phyloP scores from a whole-genome alignment of 169 alveolate genomes.

The Eimeria acervulina region DNA sequence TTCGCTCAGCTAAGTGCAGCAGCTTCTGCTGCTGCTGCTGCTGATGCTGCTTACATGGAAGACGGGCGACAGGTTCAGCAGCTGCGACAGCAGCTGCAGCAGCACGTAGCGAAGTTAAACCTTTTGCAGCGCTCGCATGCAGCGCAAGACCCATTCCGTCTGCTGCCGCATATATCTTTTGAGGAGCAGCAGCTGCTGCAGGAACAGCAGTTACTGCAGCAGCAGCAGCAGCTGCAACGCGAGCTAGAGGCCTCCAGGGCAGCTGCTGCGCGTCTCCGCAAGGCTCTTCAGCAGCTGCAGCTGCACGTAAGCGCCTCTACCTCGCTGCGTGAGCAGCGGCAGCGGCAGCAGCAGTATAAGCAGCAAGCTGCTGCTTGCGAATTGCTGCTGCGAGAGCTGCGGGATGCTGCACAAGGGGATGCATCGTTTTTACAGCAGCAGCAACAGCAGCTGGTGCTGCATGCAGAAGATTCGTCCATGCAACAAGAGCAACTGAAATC shows the following conservation, averaged over 20 bases:
- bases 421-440: slow-evolving; percentile 36
- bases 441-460: slow-evolving; percentile 40
- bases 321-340: slow-evolving; percentile 51
- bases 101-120: background rate
- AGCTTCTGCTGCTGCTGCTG: slow-evolving; percentile 50
- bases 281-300: slow-evolving; percentile 30
- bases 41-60: slow-evolving; percentile 76
- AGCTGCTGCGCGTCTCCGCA: slow-evolving; percentile 31
- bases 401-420: slow-evolving; percentile 67
- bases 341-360: slow-evolving; percentile 14
- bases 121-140: slow-evolving; percentile 14
- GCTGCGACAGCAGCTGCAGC: slow-evolving; percentile 62
- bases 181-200: slow-evolving; percentile 58
- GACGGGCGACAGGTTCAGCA: slow-evolving; percentile 62
- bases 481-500: background rate
- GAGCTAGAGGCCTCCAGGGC: slow-evolving; percentile 51
- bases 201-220: slow-evolving; percentile 20
- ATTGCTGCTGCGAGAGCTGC: slow-evolving; percentile 41
- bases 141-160: background rate
- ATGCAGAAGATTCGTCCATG: background rate
- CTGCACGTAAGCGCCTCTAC: slow-evolving; percentile 73
- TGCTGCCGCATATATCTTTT: background rate
- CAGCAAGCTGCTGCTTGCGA: background rate
- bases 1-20: slow-evolving; percentile 34
- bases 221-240: too few relatives aligned